Evolutionary conservation across 331 rosid species (phyloP), one percentile per base, ranked within the genome.

Genomic region (Quercus phellos): DNA sequence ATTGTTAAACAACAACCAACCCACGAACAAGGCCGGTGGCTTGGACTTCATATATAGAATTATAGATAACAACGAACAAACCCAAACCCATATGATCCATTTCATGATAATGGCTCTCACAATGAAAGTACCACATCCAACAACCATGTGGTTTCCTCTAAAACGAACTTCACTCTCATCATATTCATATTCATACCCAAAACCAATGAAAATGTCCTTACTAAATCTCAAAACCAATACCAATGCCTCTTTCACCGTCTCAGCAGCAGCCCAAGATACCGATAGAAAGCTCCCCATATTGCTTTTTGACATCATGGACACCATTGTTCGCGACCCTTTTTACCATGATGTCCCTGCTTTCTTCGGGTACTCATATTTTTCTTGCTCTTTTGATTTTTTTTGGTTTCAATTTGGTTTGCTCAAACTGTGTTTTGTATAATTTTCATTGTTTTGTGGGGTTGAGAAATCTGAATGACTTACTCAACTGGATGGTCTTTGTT

Each of bases 301-400:
- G 34, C 87, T 94, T 19, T 94, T 94, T 56, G 99, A 94, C 81
- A 86, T 94, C 79, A 94, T 94, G 98, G 97, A 87, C 68, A 94
- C 99, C 51, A 46, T 94, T 73, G 98, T 94, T 82, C 98, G 94
- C 6, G 99, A 94, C 87, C 99, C 99, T 63, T 94, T 94, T 76
- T 92, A 89, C 81, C 86, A 82, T 2, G 97, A 90, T 68, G 86
- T 94, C 81, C 98, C 98, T 74, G 84, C 90, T 51, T 94, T 94
- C 89, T 94, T 94, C 86, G 79, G 96, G 96, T 90, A 81, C 73
- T 73, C 35, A 55, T 11, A 4, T 42, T 17, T 46, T 12, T 55
- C 46, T 38, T 38, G 46, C 46, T 38, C 11, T 38, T 38, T 38
- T 38, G 12, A 2, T 38, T 38, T 34, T 34, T 34, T 34, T 34